A percentile compares a stretch with the other conserved stretches of the same genome.
These are phyloP conservation scores for Beauveria bassiana DNA, from an alignment of 2,329 filamentous ascomycete species.

Conservation along the genomic window DNA sequence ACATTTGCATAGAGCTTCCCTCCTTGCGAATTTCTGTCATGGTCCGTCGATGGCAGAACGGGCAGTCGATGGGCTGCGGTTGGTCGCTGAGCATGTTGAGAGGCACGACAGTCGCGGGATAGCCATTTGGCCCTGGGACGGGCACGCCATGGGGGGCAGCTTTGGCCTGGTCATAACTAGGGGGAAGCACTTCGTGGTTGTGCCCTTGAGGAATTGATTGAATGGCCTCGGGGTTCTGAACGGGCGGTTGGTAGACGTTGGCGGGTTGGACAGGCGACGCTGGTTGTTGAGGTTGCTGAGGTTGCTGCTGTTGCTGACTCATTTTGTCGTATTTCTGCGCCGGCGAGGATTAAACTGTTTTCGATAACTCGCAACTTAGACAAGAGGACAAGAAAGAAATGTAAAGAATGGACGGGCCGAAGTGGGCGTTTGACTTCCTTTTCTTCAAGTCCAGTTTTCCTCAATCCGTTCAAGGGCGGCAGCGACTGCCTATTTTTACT, in stretches of 20 bases:
- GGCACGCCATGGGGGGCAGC: neutral
- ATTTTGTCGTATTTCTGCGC: neutral
- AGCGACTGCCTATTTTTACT: too few relatives aligned
- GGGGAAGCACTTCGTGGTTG: slow-evolving; percentile 4
- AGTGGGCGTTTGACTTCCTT: neutral
- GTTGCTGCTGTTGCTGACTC: slow-evolving; percentile 2
- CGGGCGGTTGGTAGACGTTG: slow-evolving; percentile 7
- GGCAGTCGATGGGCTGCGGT: slow-evolving; percentile 24
- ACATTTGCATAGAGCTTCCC: slow-evolving; percentile 22
- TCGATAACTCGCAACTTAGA: neutral
- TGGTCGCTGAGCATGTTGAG: slow-evolving; percentile 18
- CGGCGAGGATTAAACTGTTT: neutral
- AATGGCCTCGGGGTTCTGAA: slow-evolving; percentile 1
- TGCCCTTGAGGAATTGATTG: neutral
- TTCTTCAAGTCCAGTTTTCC: neutral
- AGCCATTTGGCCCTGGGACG: neutral
- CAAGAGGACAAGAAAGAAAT: neutral
- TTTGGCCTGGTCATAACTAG: slow-evolving; percentile 10
- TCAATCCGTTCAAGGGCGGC: neutral
- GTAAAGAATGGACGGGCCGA: too few relatives aligned
- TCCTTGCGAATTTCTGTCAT: slow-evolving; percentile 17
- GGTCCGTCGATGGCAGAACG: slow-evolving; percentile 21
- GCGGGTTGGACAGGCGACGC: neutral
- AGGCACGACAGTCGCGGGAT: slow-evolving; percentile 14
- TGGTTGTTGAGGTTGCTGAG: slow-evolving; percentile 1